Conservation (phyloP, 176 grass and related monocot species). For the Oryza rufipogon region DNA sequence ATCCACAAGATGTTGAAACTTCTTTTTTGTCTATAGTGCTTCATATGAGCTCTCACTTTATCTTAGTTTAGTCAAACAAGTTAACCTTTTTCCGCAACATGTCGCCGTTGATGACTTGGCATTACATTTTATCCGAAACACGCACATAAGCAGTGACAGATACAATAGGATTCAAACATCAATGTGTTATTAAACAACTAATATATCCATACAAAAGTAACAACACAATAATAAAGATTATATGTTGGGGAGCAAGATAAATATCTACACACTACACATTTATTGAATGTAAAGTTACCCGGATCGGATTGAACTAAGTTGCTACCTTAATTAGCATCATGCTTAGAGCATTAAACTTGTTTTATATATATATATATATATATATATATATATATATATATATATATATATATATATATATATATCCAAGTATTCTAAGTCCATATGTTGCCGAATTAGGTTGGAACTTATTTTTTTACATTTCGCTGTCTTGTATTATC, state of each 20-base stretch:
- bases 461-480: neutral
- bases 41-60: neutral
- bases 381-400: neutral
- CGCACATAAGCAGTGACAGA: neutral
- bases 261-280: neutral
- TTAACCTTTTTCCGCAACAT: neutral
- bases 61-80: neutral
- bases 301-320: neutral
- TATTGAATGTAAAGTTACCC: neutral
- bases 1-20: slow-evolving; percentile 11
- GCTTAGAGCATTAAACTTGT: neutral
- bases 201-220: neutral
- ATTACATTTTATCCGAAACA: neutral
- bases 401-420: neutral
- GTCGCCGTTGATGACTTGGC: neutral
- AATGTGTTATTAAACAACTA: neutral
- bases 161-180: neutral
- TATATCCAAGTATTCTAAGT: neutral
- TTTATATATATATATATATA: neutral
- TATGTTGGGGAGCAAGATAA: neutral
- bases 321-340: neutral
- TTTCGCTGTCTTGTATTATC: neutral
- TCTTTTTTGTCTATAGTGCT: neutral
- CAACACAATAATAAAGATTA: no score
- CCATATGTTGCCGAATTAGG: neutral